These are phyloP conservation scores for Somion occarium DNA, from an alignment of 1,284 basidiomycete species.

Conservation along the genomic window DNA sequence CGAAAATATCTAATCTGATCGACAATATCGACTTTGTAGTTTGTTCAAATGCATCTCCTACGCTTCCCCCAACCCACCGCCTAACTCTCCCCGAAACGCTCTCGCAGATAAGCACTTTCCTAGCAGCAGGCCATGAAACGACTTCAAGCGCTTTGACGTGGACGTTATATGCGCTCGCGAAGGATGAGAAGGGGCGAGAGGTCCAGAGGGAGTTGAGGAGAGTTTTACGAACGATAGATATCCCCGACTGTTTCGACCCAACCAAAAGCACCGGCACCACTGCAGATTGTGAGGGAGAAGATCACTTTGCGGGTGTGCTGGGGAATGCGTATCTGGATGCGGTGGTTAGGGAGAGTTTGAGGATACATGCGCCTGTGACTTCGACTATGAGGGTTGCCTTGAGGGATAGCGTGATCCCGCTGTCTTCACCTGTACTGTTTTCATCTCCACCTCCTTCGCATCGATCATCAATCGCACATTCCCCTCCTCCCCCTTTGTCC, in stretches of 20 bases:
- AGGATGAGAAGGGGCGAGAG: not conserved
- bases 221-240: not conserved
- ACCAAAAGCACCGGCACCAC: constrained; percentile 16
- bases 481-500: constrained; percentile 19
- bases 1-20: constrained; percentile 1
- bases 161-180: constrained; percentile 63
- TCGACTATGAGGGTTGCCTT: constrained; percentile 56
- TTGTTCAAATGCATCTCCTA: constrained; percentile 48
- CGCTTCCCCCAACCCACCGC: not conserved
- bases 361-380: constrained; percentile 62
- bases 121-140: constrained; percentile 64
- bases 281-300: no score
- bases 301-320: constrained; percentile 26
- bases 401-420: constrained; percentile 57
- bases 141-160: constrained; percentile 64
- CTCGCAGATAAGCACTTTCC: constrained; percentile 76
- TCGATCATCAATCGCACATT: no score
- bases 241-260: constrained; percentile 13
- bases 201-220: not conserved
- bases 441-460: no score
- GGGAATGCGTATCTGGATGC: constrained; percentile 51
- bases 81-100: constrained; percentile 43
- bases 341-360: constrained; percentile 61
- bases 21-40: constrained; percentile 31
- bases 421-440: constrained; percentile 21